Evolutionary conservation across 495 filamentous ascomycete genomes (phyloP).

Genomic region (Penicillium manginii): DNA sequence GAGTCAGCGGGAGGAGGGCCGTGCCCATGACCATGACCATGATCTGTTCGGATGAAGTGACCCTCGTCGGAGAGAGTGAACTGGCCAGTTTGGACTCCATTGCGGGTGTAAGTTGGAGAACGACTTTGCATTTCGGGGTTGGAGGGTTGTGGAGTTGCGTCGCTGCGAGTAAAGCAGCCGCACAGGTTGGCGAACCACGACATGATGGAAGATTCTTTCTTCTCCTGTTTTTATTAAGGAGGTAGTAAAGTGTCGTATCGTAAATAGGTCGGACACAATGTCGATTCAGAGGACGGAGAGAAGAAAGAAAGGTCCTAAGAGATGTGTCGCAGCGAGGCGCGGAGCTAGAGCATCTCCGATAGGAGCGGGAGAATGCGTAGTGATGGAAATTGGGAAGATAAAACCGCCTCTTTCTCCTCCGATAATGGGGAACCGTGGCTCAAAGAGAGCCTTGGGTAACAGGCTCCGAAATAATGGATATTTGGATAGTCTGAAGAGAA

Average conservation of each 20-base stretch:
- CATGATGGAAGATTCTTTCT: constrained; percentile 20
- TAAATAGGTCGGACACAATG: neutral
- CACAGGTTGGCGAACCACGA: constrained; percentile 35
- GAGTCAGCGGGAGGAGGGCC: constrained; percentile 24
- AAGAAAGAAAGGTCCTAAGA: too few species aligned
- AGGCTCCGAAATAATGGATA: neutral
- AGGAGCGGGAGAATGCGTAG: too few species aligned
- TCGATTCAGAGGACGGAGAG: neutral
- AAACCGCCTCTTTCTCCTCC: too few species aligned
- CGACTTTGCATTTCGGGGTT: constrained; percentile 21
- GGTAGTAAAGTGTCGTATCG: neutral
- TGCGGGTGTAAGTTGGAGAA: constrained; percentile 10
- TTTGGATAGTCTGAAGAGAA: neutral
- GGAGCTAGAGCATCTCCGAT: too few species aligned
- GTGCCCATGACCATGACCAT: constrained; percentile 9
- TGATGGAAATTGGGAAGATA: too few species aligned
- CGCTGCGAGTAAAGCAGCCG: constrained; percentile 30
- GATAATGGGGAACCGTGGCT: too few species aligned
- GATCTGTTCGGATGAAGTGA: constrained; percentile 25
- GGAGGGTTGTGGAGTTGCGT: constrained; percentile 16
- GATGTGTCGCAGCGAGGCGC: too few species aligned
- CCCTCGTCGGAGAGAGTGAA: constrained; percentile 26
- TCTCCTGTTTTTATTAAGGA: neutral
- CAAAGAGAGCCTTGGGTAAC: too few species aligned
- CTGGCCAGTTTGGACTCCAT: constrained; percentile 56